Evolutionary conservation across 768 basidiomycete genomes (phyloP).

Genomic region (Tremella fuciformis): DNA sequence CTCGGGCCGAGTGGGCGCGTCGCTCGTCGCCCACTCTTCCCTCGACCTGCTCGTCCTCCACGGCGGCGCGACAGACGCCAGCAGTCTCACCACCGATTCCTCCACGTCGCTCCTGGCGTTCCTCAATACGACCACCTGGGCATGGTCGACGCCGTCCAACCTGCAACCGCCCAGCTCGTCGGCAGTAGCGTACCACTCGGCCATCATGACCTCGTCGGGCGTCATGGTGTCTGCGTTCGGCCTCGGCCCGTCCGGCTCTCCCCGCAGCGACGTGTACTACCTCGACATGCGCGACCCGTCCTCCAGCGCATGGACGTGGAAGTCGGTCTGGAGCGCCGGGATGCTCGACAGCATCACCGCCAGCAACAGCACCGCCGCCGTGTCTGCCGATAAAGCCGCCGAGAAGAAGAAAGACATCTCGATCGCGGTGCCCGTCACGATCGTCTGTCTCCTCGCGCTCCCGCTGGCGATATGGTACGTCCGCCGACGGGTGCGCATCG

Average conservation of each 20-base stretch:
- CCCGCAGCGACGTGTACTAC: conserved; percentile 44
- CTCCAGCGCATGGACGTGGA: conserved; percentile 45
- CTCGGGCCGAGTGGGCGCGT: conserved; percentile 41
- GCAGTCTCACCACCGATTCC: conserved; percentile 22
- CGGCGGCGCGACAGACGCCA: conserved; percentile 37
- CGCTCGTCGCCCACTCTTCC: conserved; percentile 46
- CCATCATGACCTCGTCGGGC: conserved; percentile 46
- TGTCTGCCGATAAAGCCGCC: conserved; percentile 8
- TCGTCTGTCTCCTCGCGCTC: conserved; percentile 27
- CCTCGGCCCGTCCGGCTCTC: conserved; percentile 22
- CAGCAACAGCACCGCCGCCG: neutral
- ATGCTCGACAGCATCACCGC: conserved; percentile 30
- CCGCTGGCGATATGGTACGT: conserved; percentile 41
- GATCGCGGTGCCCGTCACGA: conserved; percentile 36
- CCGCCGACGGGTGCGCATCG: conserved; percentile 35
- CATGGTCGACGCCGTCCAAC: conserved; percentile 47
- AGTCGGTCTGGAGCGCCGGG: conserved; percentile 38
- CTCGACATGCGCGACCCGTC: conserved; percentile 47
- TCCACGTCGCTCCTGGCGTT: conserved; percentile 38
- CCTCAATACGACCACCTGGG: conserved; percentile 47
- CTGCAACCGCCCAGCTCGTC: conserved; percentile 46
- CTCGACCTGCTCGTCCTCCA: conserved; percentile 46
- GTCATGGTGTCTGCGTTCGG: conserved; percentile 52
- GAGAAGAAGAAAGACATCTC: conserved; percentile 23
- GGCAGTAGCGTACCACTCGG: conserved; percentile 45